Conservation (phyloP, 148 eudicot species). For the Rhododendron henanense region DNA sequence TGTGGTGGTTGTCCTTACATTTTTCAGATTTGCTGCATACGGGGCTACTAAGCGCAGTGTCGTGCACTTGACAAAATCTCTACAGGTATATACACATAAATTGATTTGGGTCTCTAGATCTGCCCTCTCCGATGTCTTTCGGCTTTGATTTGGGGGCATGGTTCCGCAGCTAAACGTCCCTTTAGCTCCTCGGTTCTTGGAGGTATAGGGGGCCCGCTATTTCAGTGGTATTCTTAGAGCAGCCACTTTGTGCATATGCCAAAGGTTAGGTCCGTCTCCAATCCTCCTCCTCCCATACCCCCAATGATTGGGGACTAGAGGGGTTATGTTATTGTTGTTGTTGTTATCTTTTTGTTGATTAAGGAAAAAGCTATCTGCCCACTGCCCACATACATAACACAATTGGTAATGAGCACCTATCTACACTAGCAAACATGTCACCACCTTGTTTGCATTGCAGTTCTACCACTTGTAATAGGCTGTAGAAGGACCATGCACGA, state of each 20-base stretch:
- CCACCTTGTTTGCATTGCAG: neutral
- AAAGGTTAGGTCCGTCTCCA: too few relatives aligned
- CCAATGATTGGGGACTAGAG: too few relatives aligned
- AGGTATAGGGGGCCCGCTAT: too few relatives aligned
- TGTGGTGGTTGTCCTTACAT: constrained; percentile 6
- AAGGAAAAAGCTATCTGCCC: neutral
- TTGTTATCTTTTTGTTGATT: neutral
- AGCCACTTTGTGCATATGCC: too few relatives aligned
- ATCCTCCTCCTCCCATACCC: too few relatives aligned
- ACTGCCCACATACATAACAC: neutral
- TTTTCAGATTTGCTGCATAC: constrained; percentile 89
- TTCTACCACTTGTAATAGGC: neutral
- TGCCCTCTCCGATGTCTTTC: neutral
- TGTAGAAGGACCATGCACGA: neutral
- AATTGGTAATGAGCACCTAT: neutral
- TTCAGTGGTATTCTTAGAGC: too few relatives aligned
- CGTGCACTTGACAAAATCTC: constrained; percentile 90
- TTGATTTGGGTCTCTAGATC: neutral
- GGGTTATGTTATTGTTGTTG: neutral
- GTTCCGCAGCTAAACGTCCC: too few relatives aligned
- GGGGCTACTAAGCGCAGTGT: constrained; percentile 99
- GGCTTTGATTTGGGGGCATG: neutral
- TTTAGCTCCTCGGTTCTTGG: too few relatives aligned
- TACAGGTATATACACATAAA: constrained; percentile 48
- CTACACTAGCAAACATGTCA: neutral